These are phyloP conservation scores for Laetiporus sulphureus DNA, from an alignment of 1,284 basidiomycete genomes.

Conservation along the genomic window DNA sequence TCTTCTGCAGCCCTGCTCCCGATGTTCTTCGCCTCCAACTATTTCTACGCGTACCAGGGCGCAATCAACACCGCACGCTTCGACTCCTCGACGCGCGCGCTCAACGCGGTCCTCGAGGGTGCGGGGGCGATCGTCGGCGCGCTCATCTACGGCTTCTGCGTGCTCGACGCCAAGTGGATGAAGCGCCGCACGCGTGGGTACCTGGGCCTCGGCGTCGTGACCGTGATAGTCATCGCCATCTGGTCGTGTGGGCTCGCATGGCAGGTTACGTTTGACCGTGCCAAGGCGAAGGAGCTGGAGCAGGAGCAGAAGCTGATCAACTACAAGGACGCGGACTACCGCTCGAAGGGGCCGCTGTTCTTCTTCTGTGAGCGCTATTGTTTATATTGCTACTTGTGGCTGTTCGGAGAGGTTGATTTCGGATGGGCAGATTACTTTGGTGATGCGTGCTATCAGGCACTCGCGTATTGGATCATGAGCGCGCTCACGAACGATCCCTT, in stretches of 20 bases:
- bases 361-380: constrained; percentile 34
- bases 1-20: constrained; percentile 26
- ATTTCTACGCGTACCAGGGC: constrained; percentile 38
- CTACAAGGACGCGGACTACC: constrained; percentile 28
- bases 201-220: constrained; percentile 31
- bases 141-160: constrained; percentile 32
- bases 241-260: constrained; percentile 31
- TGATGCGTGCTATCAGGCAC: constrained; percentile 32
- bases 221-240: constrained; percentile 28
- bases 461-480: constrained; percentile 37
- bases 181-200: constrained; percentile 33
- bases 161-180: constrained; percentile 31
- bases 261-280: constrained; percentile 30
- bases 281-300: constrained; percentile 11
- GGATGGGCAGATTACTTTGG: constrained; percentile 25
- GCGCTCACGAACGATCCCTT: constrained; percentile 37
- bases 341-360: constrained; percentile 30
- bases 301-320: constrained; percentile 20
- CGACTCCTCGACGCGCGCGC: constrained; percentile 35
- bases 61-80: constrained; percentile 30
- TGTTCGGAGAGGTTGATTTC: background rate
- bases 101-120: constrained; percentile 35
- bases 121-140: constrained; percentile 36
- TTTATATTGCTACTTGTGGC: background rate
- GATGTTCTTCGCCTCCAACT: constrained; percentile 37